phyloP scores from a whole-genome alignment of 2,329 filamentous ascomycete species.

The Pseudogymnoascus pannorum region DNA sequence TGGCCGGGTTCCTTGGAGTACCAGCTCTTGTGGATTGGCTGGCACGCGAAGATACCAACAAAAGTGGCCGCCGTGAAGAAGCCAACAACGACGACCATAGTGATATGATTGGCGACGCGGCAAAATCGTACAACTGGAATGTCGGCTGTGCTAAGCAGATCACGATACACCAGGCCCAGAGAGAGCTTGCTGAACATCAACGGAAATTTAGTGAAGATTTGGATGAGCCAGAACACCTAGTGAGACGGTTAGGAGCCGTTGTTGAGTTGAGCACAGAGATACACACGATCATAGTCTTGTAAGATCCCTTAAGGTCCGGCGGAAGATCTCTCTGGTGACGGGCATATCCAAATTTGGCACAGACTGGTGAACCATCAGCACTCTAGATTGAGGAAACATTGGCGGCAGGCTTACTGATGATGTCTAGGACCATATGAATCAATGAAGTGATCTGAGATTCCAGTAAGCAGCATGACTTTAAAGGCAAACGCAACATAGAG shows the following conservation, averaged over 20 bases:
- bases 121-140: slow-evolving; percentile 6
- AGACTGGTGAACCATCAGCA: neutral
- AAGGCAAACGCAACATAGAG: neutral
- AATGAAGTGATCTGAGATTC: neutral
- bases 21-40: slow-evolving; percentile 10
- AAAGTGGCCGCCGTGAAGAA: slow-evolving; percentile 10
- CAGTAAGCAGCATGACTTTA: neutral
- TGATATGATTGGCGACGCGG: slow-evolving; percentile 10
- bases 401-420: neutral
- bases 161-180: slow-evolving; percentile 10
- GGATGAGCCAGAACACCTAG: slow-evolving; percentile 14
- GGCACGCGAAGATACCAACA: slow-evolving; percentile 10
- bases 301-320: neutral
- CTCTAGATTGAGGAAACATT: neutral
- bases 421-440: slow-evolving; percentile 1
- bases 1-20: neutral
- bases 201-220: slow-evolving; percentile 14
- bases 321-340: neutral
- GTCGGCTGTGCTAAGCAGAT: slow-evolving; percentile 9
- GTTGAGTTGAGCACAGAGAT: neutral
- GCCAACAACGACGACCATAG: slow-evolving; percentile 2
- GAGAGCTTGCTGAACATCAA: slow-evolving; percentile 13
- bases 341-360: slow-evolving; percentile 1
- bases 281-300: slow-evolving; percentile 2
- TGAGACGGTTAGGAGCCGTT: neutral